Percentiles rank a stretch among this genome's conserved stretches.
Evolutionary conservation across 129 eudicot genomes (phyloP).

Genomic region (Glebionis coronaria): DNA sequence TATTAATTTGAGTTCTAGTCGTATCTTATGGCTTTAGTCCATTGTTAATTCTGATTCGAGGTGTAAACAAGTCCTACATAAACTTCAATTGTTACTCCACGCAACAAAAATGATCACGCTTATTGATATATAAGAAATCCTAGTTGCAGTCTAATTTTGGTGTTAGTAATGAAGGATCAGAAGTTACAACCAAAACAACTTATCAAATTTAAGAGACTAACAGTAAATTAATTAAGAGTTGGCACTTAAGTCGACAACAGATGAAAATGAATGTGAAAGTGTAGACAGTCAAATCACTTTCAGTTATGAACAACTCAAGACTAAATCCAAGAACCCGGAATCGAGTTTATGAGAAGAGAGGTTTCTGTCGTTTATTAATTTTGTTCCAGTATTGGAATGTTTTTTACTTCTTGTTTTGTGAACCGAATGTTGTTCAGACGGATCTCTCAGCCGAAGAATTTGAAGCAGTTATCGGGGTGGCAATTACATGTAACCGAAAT

Average conservation of each 20-base stretch:
- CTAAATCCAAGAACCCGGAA: slow-evolving; percentile 89
- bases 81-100: background rate
- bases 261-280: slow-evolving; percentile 43
- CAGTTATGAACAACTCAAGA: slow-evolving; percentile 72
- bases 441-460: slow-evolving; percentile 78
- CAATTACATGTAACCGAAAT: slow-evolving; percentile 70
- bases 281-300: slow-evolving; percentile 60
- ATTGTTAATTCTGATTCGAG: no score
- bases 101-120: background rate
- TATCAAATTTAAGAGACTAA: slow-evolving; percentile 41
- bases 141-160: background rate
- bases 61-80: no score
- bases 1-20: no score
- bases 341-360: slow-evolving; percentile 89
- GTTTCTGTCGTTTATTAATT: slow-evolving; percentile 22
- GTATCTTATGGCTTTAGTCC: no score
- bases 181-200: slow-evolving; percentile 28
- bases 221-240: slow-evolving; percentile 48
- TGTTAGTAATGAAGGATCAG: slow-evolving; percentile 31
- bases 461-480: slow-evolving; percentile 47
- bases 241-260: slow-evolving; percentile 41
- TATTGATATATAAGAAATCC: no score
- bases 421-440: slow-evolving; percentile 38
- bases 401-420: background rate
- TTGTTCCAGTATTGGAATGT: background rate